These are phyloP conservation scores for Cryptococcus sp. DNA, from an alignment of 1,284 basidiomycete species.

Conservation along the genomic window DNA sequence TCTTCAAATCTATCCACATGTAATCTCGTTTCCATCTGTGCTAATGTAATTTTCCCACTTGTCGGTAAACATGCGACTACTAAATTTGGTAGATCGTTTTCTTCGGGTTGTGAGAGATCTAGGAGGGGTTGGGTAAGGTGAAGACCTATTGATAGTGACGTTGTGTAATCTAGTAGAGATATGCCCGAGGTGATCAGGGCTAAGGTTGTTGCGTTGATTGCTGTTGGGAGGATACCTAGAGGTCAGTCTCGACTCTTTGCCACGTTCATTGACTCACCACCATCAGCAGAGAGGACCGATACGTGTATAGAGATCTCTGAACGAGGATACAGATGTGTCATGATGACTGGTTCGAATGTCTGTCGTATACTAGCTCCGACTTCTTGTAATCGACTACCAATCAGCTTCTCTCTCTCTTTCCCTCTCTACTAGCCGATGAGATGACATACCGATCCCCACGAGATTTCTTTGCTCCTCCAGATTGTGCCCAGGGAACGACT, in stretches of 20 bases:
- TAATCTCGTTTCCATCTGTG: conserved; percentile 89
- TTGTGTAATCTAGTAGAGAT: conserved; percentile 84
- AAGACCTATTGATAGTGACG: conserved; percentile 75
- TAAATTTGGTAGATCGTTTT: conserved; percentile 80
- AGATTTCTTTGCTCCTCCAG: conserved; percentile 67
- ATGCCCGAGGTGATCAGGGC: conserved; percentile 88
- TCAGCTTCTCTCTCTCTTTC: neutral
- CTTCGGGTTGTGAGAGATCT: conserved; percentile 83
- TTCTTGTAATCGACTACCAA: conserved; percentile 75
- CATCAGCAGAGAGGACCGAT: conserved; percentile 89
- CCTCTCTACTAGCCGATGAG: no score
- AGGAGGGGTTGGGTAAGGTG: conserved; percentile 65
- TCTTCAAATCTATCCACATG: conserved; percentile 90
- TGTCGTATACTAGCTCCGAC: conserved; percentile 80
- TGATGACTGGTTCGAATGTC: conserved; percentile 92
- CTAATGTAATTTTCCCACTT: conserved; percentile 74
- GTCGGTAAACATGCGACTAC: conserved; percentile 85
- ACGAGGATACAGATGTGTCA: conserved; percentile 84
- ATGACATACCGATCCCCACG: conserved; percentile 73
- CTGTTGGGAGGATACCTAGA: conserved; percentile 76
- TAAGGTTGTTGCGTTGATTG: conserved; percentile 91
- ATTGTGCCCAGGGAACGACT: conserved; percentile 78
- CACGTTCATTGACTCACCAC: conserved; percentile 49
- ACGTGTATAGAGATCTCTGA: conserved; percentile 91
- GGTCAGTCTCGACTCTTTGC: neutral